phyloP scores from a whole-genome alignment of 192 early-diverging fungal species.

The Oehlia diaphana region DNA sequence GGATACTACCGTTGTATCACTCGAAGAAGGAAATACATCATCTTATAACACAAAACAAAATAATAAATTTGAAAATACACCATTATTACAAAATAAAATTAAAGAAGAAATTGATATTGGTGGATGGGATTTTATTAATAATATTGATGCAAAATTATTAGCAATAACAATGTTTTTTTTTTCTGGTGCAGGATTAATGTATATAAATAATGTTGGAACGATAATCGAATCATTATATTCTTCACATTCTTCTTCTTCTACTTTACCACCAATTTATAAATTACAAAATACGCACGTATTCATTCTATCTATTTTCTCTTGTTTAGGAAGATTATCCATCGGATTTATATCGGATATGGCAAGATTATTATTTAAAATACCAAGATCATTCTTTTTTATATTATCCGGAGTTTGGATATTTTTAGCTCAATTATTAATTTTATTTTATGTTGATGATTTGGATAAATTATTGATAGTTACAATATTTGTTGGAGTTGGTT shows the following conservation, averaged over 20 bases:
- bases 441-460: slow-evolving; percentile 22
- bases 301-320: slow-evolving; percentile 43
- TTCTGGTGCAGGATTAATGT: slow-evolving; percentile 44
- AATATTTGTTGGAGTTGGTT: slow-evolving; percentile 37
- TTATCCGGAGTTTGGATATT: slow-evolving; percentile 37
- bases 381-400: slow-evolving; percentile 37
- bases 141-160: slow-evolving; percentile 29
- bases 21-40: neutral
- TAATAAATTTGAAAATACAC: neutral
- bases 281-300: slow-evolving; percentile 49
- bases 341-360: slow-evolving; percentile 46
- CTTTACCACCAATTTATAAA: slow-evolving; percentile 12
- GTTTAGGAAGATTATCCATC: slow-evolving; percentile 40
- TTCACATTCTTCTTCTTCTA: no score
- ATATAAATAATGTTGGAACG: slow-evolving; percentile 43
- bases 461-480: slow-evolving; percentile 28
- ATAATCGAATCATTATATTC: slow-evolving; percentile 37
- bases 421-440: slow-evolving; percentile 38
- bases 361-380: slow-evolving; percentile 35
- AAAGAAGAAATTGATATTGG: slow-evolving; percentile 6
- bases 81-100: slow-evolving; percentile 6
- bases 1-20: no score
- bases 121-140: slow-evolving; percentile 35
- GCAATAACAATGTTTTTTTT: slow-evolving; percentile 31
- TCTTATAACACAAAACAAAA: no score